Percentiles rank a stretch among this genome's conserved stretches.
These are phyloP conservation scores for Camellia lanceoleosa DNA, from an alignment of 148 eudicot species.

Conservation along the genomic window DNA sequence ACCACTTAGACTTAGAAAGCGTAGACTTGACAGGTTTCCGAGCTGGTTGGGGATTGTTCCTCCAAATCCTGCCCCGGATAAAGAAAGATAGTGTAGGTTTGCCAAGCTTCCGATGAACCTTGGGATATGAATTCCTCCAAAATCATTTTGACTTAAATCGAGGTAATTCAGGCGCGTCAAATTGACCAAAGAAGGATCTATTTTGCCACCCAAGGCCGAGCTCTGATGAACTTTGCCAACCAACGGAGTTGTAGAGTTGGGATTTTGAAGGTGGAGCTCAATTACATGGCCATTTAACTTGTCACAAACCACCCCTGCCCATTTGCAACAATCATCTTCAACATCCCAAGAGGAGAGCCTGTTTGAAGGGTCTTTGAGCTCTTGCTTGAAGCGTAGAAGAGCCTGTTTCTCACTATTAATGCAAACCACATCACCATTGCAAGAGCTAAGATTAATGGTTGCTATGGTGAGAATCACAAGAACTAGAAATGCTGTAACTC, in stretches of 20 bases:
- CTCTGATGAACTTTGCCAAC: neutral
- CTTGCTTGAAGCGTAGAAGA: neutral
- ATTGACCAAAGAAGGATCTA: conserved; percentile 3
- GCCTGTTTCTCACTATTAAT: neutral
- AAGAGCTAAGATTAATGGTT: neutral
- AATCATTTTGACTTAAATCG: conserved; percentile 2
- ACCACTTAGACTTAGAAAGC: neutral
- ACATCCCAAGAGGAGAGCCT: conserved; percentile 10
- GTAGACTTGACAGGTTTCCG: neutral
- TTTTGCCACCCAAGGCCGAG: neutral
- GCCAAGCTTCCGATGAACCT: neutral
- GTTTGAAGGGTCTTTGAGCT: conserved; percentile 2
- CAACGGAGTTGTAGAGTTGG: neutral
- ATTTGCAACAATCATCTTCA: conserved; percentile 11
- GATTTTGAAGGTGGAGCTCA: neutral
- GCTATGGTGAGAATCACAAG: neutral
- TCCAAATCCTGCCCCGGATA: neutral
- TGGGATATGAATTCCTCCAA: conserved; percentile 7
- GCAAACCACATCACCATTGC: neutral
- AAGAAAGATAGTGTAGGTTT: neutral
- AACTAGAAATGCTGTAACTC: neutral
- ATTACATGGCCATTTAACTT: conserved; percentile 8
- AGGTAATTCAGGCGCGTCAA: conserved; percentile 3
- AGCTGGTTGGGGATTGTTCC: neutral
- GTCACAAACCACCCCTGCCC: conserved; percentile 18